Conservation (phyloP, 2,329 filamentous ascomycete species). For the Beauveria sp. region DNA sequence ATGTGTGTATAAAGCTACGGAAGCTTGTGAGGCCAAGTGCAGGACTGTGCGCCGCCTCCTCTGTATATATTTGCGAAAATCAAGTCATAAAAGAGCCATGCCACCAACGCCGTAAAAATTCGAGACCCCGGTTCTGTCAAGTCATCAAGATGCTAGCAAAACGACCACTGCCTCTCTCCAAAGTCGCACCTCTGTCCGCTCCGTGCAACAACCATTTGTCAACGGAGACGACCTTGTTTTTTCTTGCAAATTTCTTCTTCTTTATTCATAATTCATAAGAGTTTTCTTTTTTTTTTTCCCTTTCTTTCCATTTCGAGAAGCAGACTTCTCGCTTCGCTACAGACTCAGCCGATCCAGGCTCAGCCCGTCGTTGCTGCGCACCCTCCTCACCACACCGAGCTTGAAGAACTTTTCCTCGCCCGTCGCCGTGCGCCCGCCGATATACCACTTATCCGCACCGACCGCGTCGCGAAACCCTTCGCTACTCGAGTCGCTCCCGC, state of each 20-base stretch:
- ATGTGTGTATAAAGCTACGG: neutral
- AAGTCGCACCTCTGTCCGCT: too few relatives aligned
- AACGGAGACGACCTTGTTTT: neutral
- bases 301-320: neutral
- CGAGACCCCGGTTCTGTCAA: neutral
- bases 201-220: too few relatives aligned
- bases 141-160: neutral
- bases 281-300: neutral
- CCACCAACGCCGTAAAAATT: neutral
- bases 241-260: neutral
- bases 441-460: conserved; percentile 73
- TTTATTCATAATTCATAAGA: neutral
- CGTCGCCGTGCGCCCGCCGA: conserved; percentile 64
- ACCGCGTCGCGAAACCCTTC: conserved; percentile 69
- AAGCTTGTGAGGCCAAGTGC: neutral
- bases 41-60: neutral
- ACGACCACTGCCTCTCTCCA: neutral
- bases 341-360: conserved; percentile 70
- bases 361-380: conserved; percentile 65
- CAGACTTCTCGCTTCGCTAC: conserved; percentile 32
- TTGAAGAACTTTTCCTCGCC: conserved; percentile 81
- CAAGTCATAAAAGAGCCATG: neutral
- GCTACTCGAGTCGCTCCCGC: conserved; percentile 67
- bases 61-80: neutral
- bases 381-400: conserved; percentile 64